Conservation (phyloP, 2,329 filamentous ascomycete genomes). For the Mollisia scopiformis region DNA sequence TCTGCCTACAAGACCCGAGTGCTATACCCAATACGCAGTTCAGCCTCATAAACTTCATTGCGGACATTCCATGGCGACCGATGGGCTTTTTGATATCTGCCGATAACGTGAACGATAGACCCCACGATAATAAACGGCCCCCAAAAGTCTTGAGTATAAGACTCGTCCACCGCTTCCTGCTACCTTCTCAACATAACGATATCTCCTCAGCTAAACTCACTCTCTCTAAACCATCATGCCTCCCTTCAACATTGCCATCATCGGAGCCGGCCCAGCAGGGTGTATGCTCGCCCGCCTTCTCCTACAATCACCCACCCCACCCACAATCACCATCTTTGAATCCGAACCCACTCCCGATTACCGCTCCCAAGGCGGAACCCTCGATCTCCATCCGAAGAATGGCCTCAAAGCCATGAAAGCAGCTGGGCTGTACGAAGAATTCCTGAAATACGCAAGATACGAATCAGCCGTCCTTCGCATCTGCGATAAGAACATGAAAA, state of each 20-base stretch:
- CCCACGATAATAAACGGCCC: too few relatives aligned
- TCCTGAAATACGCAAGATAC: constrained; percentile 39
- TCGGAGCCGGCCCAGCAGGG: constrained; percentile 26
- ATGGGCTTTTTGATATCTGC: too few relatives aligned
- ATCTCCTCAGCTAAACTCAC: background rate
- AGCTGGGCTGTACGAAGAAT: constrained; percentile 48
- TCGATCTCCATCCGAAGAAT: constrained; percentile 52
- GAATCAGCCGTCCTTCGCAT: constrained; percentile 33
- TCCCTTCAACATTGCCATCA: constrained; percentile 21
- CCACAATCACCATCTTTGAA: constrained; percentile 24
- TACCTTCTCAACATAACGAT: background rate
- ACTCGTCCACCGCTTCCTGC: too few relatives aligned
- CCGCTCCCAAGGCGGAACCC: constrained; percentile 41
- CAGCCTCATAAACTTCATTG: too few relatives aligned
- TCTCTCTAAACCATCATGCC: background rate
- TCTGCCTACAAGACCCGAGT: too few relatives aligned
- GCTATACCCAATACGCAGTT: too few relatives aligned
- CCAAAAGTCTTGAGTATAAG: too few relatives aligned
- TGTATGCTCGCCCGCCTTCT: constrained; percentile 23
- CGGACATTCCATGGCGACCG: too few relatives aligned
- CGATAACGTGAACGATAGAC: too few relatives aligned
- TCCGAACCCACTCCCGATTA: constrained; percentile 7
- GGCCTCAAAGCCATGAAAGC: constrained; percentile 49
- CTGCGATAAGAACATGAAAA: constrained; percentile 44
- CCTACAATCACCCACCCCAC: background rate